Evolutionary conservation across 2,329 filamentous ascomycete species (phyloP).

Genomic region (Myriosclerotinia curreyana): DNA sequence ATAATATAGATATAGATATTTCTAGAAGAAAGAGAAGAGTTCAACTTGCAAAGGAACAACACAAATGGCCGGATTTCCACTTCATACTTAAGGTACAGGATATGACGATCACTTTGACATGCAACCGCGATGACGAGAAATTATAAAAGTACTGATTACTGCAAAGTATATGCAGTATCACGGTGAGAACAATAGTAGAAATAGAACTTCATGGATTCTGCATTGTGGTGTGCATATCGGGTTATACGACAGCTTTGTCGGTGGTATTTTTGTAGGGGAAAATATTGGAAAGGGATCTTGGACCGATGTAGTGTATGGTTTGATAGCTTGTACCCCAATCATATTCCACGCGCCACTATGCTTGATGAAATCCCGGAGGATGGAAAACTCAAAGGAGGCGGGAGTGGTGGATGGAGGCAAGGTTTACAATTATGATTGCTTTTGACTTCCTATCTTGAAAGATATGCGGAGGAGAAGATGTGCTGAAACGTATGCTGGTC

Average conservation of each 20-base stretch:
- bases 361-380: conserved; percentile 2
- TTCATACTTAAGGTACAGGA: conserved; percentile 5
- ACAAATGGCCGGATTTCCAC: background rate
- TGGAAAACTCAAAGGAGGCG: background rate
- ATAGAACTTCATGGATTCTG: conserved; percentile 6
- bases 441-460: background rate
- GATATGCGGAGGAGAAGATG: background rate
- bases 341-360: background rate
- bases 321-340: background rate
- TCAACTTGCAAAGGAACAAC: background rate
- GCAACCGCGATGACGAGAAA: background rate
- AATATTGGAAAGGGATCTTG: conserved; percentile 15
- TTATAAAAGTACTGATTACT: conserved; percentile 11
- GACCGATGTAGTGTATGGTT: conserved; percentile 2
- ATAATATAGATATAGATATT: background rate
- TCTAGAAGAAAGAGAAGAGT: background rate
- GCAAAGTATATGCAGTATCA: conserved; percentile 14
- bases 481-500: background rate
- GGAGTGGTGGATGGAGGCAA: background rate
- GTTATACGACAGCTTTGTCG: conserved; percentile 19
- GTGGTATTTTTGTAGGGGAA: conserved; percentile 2
- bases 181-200: conserved; percentile 15
- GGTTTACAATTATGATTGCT: background rate
- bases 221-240: conserved; percentile 18
- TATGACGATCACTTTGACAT: background rate